phyloP scores from a whole-genome alignment of 257 asterid species.

The Lavandula angustifolia region DNA sequence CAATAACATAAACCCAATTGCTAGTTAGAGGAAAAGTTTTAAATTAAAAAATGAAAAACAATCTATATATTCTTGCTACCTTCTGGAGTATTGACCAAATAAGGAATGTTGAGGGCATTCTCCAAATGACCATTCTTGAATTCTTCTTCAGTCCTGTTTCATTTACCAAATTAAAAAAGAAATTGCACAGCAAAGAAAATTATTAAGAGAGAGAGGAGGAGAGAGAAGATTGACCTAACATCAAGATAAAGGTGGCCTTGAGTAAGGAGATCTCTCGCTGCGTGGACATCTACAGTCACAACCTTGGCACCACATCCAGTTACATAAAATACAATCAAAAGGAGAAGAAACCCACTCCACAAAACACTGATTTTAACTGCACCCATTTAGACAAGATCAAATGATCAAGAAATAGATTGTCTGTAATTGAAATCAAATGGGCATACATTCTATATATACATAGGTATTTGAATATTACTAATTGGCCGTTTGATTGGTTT shows the following conservation, averaged over 20 bases:
- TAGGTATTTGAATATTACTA: not conserved
- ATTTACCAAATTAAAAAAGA: not conserved
- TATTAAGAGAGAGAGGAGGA: too few relatives aligned
- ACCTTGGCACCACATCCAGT: conserved; percentile 32
- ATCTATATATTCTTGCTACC: conserved; percentile 33
- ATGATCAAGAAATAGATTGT: not conserved
- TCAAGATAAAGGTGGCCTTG: conserved; percentile 58
- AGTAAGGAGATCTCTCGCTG: conserved; percentile 49
- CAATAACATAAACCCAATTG: not conserved
- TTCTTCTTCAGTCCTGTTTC: conserved; percentile 74
- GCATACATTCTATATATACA: not conserved
- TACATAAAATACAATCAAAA: conserved; percentile 33
- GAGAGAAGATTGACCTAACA: conserved; percentile 49
- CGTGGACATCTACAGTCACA: conserved; percentile 55
- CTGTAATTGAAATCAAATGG: not conserved
- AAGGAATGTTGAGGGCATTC: conserved; percentile 66
- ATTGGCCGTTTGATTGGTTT: conserved; percentile 20
- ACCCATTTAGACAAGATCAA: conserved; percentile 23
- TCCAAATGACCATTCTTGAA: conserved; percentile 64
- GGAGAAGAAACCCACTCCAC: conserved; percentile 21
- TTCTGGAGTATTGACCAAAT: conserved; percentile 54
- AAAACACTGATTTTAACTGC: conserved; percentile 4
- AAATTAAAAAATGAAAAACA: not conserved
- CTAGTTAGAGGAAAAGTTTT: too few relatives aligned
- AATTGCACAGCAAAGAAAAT: not conserved